These are phyloP conservation scores for Fusarium foetens DNA, from an alignment of 2,329 filamentous ascomycete species.

Conservation along the genomic window DNA sequence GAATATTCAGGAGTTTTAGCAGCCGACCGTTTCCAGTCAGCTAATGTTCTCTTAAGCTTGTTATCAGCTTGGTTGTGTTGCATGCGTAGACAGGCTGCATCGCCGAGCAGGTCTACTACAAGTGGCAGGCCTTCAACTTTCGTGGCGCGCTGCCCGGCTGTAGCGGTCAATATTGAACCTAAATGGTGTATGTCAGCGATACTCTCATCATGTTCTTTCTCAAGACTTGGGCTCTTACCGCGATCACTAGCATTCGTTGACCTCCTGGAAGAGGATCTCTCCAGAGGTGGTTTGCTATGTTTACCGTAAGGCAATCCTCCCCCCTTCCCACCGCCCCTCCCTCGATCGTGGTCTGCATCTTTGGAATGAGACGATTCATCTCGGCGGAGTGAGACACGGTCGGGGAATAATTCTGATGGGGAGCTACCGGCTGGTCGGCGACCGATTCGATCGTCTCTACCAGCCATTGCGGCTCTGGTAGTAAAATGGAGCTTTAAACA, in stretches of 20 bases:
- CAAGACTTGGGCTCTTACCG: constrained; percentile 17
- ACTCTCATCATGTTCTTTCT: background rate
- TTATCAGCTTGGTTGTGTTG: constrained; percentile 31
- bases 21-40: constrained; percentile 27
- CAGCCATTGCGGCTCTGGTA: constrained; percentile 37
- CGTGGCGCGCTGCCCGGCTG: background rate
- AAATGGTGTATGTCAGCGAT: background rate
- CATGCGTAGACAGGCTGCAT: constrained; percentile 36
- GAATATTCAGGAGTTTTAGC: constrained; percentile 37
- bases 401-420: background rate
- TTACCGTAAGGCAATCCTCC: background rate
- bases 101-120: constrained; percentile 37
- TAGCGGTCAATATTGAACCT: constrained; percentile 1
- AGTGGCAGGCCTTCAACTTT: constrained; percentile 7
- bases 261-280: constrained; percentile 4
- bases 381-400: constrained; percentile 16
- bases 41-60: constrained; percentile 22
- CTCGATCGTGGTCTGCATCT: constrained; percentile 7
- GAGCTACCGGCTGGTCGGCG: constrained; percentile 14
- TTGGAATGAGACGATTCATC: constrained; percentile 11
- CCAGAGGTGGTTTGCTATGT: background rate
- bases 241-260: constrained; percentile 20
- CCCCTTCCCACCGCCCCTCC: constrained; percentile 10
- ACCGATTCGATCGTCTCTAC: constrained; percentile 31
- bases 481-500: constrained; percentile 16